These are phyloP conservation scores for Tothia fuscella DNA, from an alignment of 2,329 filamentous ascomycete species.

Conservation along the genomic window DNA sequence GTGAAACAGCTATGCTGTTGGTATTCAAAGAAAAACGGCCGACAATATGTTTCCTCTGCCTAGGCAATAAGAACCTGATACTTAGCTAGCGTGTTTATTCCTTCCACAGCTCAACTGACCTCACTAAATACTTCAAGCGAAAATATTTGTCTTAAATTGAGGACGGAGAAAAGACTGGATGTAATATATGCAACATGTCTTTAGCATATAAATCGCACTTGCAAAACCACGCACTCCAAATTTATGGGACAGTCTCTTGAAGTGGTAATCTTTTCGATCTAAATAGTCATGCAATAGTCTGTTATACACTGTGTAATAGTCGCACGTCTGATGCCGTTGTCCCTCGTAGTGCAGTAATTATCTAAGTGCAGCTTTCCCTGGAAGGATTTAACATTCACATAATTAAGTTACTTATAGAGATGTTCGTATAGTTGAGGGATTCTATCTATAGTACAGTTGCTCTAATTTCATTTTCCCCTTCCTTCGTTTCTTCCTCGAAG, in stretches of 20 bases:
- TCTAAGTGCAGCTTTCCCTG: too few relatives aligned
- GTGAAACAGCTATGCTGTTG: constrained; percentile 11
- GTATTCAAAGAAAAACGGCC: constrained; percentile 11
- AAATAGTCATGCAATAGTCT: too few relatives aligned
- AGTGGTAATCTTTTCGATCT: too few relatives aligned
- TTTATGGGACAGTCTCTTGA: constrained; percentile 9
- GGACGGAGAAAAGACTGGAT: not conserved
- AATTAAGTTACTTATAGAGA: too few relatives aligned
- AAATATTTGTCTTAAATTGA: constrained; percentile 1
- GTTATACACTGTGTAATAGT: too few relatives aligned
- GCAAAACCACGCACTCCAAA: constrained; percentile 2
- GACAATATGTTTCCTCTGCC: constrained; percentile 12
- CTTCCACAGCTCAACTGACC: not conserved
- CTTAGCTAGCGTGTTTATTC: constrained; percentile 1
- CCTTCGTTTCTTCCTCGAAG: too few relatives aligned
- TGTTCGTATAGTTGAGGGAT: too few relatives aligned
- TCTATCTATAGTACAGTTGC: too few relatives aligned
- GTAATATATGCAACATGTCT: constrained; percentile 5
- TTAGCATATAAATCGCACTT: constrained; percentile 7
- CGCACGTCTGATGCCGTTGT: too few relatives aligned
- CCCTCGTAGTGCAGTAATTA: too few relatives aligned
- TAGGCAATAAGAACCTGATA: constrained; percentile 11
- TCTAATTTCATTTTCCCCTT: too few relatives aligned
- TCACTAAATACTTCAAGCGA: constrained; percentile 6
- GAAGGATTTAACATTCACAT: too few relatives aligned